Base-by-base conservation (phyloP, 371 early-diverging fungal genomes). In the Mucor piriformis region DNA sequence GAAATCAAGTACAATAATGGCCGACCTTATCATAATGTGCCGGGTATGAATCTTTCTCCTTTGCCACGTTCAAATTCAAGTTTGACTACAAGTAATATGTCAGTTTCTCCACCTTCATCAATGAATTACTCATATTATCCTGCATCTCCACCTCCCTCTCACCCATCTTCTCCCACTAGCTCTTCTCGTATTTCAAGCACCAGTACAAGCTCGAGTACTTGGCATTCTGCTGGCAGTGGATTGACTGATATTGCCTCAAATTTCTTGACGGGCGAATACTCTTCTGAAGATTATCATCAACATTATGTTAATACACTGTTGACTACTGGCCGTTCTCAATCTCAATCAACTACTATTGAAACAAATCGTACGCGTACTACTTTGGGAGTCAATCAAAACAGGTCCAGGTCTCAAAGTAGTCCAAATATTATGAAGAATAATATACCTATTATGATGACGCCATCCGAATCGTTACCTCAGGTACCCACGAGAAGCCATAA, bases 361-460 rank as follows among this genome's bases (percentile, higher is more conserved):
- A 42, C 43, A 32, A 25, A 10, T n/a, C 23, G 34, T 7, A 40
- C 46, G 35, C 24, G 62, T 38, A 55, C 54, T 56, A 13, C 57
- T 25, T 24, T 61, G 11, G 52, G 61, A 33, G 27, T 67, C 57
- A 54, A 59, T 51, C 80, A 71, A 25, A 78, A 78, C n/a, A 77
- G 87, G 7, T 69, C 81, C 51, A 77, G 88, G 11, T 86, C 87
- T 11, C 84, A 84, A 54, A 86, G 86, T 59, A 88, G 82, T 60
- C 86, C 88, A 33, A 87, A 87, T 54, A 85, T 88, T 42, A 85
- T 84, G 54, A 59, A 60, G 46, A 57, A 62, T 52, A 56, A 15
- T 42, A 27, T 27, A n/a, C 7, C 47, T 2, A 38, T 64, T 10
- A 15, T 50, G 3, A 50, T 50, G 34, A 21, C 50, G 3, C 27